Percentiles rank a stretch among this genome's conserved stretches.
Conservation (phyloP, 2,329 filamentous ascomycete genomes). For the Aureobasidium sp. region DNA sequence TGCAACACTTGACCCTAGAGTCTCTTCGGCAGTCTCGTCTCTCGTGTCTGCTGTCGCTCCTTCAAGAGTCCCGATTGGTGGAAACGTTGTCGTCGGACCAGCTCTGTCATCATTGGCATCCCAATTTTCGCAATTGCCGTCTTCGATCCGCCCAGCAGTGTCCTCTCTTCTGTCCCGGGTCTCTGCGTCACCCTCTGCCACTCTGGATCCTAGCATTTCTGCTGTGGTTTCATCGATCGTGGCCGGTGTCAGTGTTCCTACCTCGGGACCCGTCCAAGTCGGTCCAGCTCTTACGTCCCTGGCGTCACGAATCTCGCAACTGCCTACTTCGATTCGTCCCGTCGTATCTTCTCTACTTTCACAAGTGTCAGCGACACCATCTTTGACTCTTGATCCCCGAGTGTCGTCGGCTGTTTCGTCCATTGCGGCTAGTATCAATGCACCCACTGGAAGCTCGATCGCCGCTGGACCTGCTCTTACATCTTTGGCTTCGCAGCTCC, state of each 20-base stretch:
- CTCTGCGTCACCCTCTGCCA: neutral
- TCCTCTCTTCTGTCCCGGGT: neutral
- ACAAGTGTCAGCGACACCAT: neutral
- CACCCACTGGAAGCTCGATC: neutral
- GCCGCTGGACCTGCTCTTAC: neutral
- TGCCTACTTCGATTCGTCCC: neutral
- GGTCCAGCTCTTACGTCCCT: neutral
- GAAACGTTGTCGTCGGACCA: neutral
- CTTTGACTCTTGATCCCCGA: neutral
- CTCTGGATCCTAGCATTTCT: neutral
- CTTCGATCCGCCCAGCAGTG: neutral
- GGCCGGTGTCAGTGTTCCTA: neutral
- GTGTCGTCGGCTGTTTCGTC: neutral
- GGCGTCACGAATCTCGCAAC: neutral
- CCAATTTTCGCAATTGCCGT: neutral
- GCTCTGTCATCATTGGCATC: neutral
- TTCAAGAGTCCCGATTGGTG: neutral
- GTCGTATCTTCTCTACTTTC: neutral
- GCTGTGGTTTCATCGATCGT: neutral
- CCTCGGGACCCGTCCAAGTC: neutral
- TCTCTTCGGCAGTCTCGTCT: neutral
- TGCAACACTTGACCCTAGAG: neutral
- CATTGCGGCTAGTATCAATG: neutral
- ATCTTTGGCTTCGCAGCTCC: neutral
- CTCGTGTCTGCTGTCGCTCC: neutral